Evolutionary conservation across 208 protist species (phyloP), one percentile per base, ranked within the genome.

Genomic region (Crithidia bombi): DNA sequence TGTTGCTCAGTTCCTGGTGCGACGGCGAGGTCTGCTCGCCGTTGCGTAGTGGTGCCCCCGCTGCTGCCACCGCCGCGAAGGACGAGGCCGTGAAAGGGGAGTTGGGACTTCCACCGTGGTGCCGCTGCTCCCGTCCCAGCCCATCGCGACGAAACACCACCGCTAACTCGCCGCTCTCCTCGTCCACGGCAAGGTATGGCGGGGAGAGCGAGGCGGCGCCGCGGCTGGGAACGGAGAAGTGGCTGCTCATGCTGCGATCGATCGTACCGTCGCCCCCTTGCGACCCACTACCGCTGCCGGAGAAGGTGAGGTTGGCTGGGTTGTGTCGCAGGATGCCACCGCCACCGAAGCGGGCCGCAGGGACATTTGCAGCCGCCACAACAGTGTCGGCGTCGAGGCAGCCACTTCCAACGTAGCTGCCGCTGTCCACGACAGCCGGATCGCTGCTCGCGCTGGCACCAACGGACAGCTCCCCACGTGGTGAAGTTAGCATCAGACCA

Each of bases 91-190:
- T 61, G 36, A 52, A 25, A 9, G 52, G 19, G 64, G 64, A 28
- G 30, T n/a, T 49, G 23, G 51, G 51, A 17, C 51, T 55, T 9
- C 56, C 56, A 39, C 56, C 23, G 35, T 26, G 56, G 56, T 63
- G 56, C 7, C 56, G 30, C 41, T 17, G 23, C 41, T 47, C 52
- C 26, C 3, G 19, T 5, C 51, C 54, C 33, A 28, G 15, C 28
- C 25, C 52, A 15, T 41, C 56, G 41, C 30, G 65, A 25, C 36
- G 58, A 36, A 56, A 72, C 11, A 39, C 56, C 3, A 32, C 47
- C 7, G 47, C 66, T 15, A 65, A 10, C 56, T 72, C 55, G 36
- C 57, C 56, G n/a, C 39, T 72, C 41, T 65, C 66, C 28, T 72
- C 66, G 46, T 72, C 66, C 32, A 41, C 66, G 28, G 56, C 46